Conservation (phyloP, 1,139 yeast genomes). For the Geotrichum australiense region DNA sequence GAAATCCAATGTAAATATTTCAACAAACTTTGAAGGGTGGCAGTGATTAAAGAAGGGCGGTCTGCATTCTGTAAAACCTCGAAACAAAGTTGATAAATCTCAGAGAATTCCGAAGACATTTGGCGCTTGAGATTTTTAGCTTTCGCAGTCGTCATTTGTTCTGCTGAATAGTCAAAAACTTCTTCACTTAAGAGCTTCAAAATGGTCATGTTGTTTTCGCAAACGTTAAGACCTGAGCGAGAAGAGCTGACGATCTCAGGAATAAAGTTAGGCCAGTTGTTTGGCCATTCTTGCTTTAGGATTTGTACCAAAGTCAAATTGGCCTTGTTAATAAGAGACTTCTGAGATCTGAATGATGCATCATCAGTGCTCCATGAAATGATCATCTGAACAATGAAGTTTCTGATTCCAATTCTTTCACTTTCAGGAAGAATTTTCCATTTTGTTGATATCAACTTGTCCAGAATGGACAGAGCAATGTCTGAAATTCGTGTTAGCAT, state of each 20-base stretch:
- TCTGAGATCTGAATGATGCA: constrained; percentile 61
- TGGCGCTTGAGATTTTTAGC: constrained; percentile 73
- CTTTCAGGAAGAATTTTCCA: constrained; percentile 91
- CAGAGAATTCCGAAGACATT: constrained; percentile 86
- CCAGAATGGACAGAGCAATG: constrained; percentile 84
- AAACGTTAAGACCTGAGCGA: constrained; percentile 80
- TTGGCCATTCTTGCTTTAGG: constrained; percentile 98
- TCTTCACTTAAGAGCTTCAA: constrained; percentile 86
- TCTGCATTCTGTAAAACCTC: constrained; percentile 87
- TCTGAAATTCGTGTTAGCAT: constrained; percentile 19
- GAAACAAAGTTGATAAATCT: constrained; percentile 84
- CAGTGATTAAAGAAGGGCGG: constrained; percentile 71
- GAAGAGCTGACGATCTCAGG: constrained; percentile 88
- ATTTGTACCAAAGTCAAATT: constrained; percentile 91
- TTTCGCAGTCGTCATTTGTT: constrained; percentile 94
- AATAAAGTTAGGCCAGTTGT: constrained; percentile 94
- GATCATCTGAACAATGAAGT: constrained; percentile 89
- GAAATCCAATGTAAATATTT: constrained; percentile 96
- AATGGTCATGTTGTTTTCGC: constrained; percentile 95
- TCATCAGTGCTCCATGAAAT: constrained; percentile 87
- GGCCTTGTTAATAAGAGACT: constrained; percentile 83
- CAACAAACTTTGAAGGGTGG: constrained; percentile 77
- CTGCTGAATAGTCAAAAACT: constrained; percentile 89
- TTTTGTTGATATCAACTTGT: constrained; percentile 79
- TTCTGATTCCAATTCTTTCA: constrained; percentile 77